These are phyloP conservation scores for Byssoonygena ceratinophila DNA, from an alignment of 2,329 filamentous ascomycete genomes.

Conservation along the genomic window DNA sequence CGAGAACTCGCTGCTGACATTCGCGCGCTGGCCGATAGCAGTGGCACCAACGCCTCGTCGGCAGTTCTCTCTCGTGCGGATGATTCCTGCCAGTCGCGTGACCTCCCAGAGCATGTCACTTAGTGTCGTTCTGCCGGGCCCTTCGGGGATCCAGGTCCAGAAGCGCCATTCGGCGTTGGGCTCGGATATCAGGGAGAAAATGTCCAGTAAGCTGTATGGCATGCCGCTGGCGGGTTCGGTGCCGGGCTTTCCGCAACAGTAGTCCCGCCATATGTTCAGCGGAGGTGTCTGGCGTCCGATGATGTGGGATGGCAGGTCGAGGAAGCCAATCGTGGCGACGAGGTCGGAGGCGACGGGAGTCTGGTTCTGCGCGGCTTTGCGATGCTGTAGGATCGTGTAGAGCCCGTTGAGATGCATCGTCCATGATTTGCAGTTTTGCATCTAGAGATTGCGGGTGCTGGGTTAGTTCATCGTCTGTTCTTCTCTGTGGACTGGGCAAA, in stretches of 20 bases:
- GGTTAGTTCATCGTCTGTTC: neutral
- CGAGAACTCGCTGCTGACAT: neutral
- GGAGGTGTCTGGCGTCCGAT: constrained; percentile 11
- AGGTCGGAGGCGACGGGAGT: constrained; percentile 12
- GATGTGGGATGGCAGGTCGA: constrained; percentile 14
- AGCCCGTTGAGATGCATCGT: constrained; percentile 15
- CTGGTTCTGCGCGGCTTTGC: constrained; percentile 2
- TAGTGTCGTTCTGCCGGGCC: neutral
- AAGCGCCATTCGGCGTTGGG: constrained; percentile 11
- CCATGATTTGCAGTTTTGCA: constrained; percentile 15
- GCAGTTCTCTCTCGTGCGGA: constrained; percentile 2
- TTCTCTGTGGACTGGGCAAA: neutral
- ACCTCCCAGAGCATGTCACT: constrained; percentile 10
- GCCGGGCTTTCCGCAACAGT: constrained; percentile 14
- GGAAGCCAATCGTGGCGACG: constrained; percentile 13
- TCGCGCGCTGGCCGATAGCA: neutral
- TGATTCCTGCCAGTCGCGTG: constrained; percentile 12
- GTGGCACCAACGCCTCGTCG: neutral
- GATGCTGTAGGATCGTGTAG: constrained; percentile 11
- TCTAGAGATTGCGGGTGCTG: neutral
- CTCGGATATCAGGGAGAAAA: constrained; percentile 12
- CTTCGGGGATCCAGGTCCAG: constrained; percentile 12
- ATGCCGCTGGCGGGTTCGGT: constrained; percentile 13
- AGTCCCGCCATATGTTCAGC: constrained; percentile 16
- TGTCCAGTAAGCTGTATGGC: constrained; percentile 13